Evolutionary conservation across 352 stramenopile genomes (phyloP).

Genomic region (Globisporangium barbulae): DNA sequence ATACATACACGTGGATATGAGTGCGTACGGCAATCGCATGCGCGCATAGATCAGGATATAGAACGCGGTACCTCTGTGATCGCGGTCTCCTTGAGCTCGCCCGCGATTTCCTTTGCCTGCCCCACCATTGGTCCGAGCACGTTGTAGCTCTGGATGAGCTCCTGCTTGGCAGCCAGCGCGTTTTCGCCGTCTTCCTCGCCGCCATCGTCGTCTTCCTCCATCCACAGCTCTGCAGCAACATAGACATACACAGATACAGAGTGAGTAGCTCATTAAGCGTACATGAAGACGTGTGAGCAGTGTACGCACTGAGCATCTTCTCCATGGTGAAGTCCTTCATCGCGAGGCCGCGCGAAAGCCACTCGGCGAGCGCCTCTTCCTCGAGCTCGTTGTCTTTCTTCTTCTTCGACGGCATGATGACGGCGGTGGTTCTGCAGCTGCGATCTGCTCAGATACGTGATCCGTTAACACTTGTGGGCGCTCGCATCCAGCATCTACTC

Average conservation of each 20-base stretch:
- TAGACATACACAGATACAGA: not conserved
- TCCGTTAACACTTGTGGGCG: too few species aligned
- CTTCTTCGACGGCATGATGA: slow-evolving; percentile 19
- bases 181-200: slow-evolving; percentile 36
- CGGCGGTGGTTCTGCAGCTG: not conserved
- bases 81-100: slow-evolving; percentile 32
- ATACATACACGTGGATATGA: not conserved
- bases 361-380: slow-evolving; percentile 72
- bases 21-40: not conserved
- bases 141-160: slow-evolving; percentile 56
- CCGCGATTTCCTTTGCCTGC: slow-evolving; percentile 41
- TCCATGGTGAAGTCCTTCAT: slow-evolving; percentile 72
- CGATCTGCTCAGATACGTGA: not conserved
- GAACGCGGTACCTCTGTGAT: slow-evolving; percentile 25
- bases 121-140: slow-evolving; percentile 39
- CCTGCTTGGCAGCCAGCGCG: slow-evolving; percentile 49
- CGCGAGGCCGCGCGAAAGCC: slow-evolving; percentile 53
- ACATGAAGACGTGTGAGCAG: not conserved
- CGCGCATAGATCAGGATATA: not conserved
- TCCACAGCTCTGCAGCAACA: slow-evolving; percentile 50
- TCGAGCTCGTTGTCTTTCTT: slow-evolving; percentile 45
- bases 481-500: not conserved
- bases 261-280: not conserved
- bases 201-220: slow-evolving; percentile 47
- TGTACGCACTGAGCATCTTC: slow-evolving; percentile 64